Base-by-base conservation (phyloP, 257 asterid genomes). In the Petunia secreta region DNA sequence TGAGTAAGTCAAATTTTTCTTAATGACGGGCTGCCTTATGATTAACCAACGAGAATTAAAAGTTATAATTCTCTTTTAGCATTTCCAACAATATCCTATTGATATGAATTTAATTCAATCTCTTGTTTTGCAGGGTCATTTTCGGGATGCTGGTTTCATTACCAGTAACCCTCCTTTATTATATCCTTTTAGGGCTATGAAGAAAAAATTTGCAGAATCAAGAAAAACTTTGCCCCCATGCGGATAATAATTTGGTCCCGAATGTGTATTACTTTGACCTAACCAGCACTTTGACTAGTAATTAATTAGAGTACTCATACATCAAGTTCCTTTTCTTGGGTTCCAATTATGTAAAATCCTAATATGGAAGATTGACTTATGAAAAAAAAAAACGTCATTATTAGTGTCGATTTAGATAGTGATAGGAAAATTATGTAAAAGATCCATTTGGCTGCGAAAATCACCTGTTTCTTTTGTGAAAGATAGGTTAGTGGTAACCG, bases 131-230 rank as follows among this genome's bases (percentile, higher is more conserved):
- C 91, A 91, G 95, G 91, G 93, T 91, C 1, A 91, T 89, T 80
- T 91, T 91, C 60, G 95, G 95, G 63, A 89, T 91, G 93, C 74
- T 91, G 85, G 90, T 91, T 34, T 91, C 95, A 54, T 82, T 91
- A 79, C 95, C 93, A 10, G 89, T 91, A 64, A 89, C 93, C 1
- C 90, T 91, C 38, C 84, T 91, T 50, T 91, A 91, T 63, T 91
- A 91, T 84, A 78, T 88, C 68, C 34, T 88, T 15, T 79, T 91
- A 74, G 93, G 95, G 50, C 57, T 89, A 77, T 89, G 86, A 86
- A 85, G 58, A 67, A 57, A 66, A 16, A 68, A 40, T 63, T 13
- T 40, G 38, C 15, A 63, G 39, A 11, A 36, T 65, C 6, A 44
- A 59, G 69, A 63, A 75, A 14, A 34, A 34, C 14, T 39, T 41